A percentile compares a stretch with the other conserved stretches of the same genome.
phyloP scores from a whole-genome alignment of 2,329 filamentous ascomycete species.

The Pseudopithomyces maydicus region DNA sequence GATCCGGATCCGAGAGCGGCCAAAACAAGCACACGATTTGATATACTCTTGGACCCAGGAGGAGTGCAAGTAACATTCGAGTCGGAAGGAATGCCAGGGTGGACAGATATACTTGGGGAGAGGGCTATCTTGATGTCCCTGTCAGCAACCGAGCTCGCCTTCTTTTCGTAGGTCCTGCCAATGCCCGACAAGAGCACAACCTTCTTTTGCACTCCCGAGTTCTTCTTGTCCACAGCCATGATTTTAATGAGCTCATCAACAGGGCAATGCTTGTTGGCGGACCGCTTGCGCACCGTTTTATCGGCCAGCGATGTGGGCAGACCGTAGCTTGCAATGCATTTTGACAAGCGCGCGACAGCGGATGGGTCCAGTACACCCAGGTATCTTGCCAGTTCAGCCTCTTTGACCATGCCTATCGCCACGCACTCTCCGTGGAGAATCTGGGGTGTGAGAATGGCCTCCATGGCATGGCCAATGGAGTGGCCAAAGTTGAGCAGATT shows the following conservation, averaged over 20 bases:
- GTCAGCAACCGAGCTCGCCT: conserved; percentile 88
- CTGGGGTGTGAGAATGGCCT: conserved; percentile 93
- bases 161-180: conserved; percentile 83
- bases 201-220: conserved; percentile 93
- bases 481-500: conserved; percentile 98
- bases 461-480: conserved; percentile 95
- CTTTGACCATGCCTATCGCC: conserved; percentile 97
- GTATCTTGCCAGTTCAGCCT: conserved; percentile 89
- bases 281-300: conserved; percentile 78
- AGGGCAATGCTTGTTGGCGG: conserved; percentile 84
- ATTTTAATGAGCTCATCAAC: conserved; percentile 85
- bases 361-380: conserved; percentile 83
- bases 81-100: conserved; percentile 69
- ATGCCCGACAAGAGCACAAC: conserved; percentile 91
- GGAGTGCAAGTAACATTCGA: conserved; percentile 79
- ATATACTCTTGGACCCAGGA: conserved; percentile 96
- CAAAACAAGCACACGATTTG: conserved; percentile 91
- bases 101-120: conserved; percentile 76
- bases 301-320: conserved; percentile 85
- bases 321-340: conserved; percentile 93
- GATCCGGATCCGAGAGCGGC: conserved; percentile 86
- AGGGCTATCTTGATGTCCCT: conserved; percentile 81
- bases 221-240: conserved; percentile 99
- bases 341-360: conserved; percentile 85
- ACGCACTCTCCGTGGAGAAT: conserved; percentile 95